Conservation (phyloP, 768 basidiomycete genomes). For the Rhizopogon vulgaris region DNA sequence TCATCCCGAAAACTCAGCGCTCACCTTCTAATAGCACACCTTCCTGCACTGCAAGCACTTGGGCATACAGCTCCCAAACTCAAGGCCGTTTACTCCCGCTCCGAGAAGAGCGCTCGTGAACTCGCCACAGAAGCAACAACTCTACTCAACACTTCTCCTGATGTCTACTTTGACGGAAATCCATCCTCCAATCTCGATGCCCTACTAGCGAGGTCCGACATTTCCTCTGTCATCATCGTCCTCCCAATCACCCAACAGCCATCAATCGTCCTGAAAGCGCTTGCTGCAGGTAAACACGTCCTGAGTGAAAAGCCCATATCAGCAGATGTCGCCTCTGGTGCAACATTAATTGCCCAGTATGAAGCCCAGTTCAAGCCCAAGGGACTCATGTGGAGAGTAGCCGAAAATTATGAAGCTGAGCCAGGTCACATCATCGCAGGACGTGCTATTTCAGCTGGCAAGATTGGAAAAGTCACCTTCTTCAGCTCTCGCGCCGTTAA, state of each 20-base stretch:
- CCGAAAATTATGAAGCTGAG: conserved; percentile 73
- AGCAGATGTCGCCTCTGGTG: conserved; percentile 57
- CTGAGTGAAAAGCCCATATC: conserved; percentile 86
- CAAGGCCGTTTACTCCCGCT: conserved; percentile 79
- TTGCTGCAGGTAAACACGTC: conserved; percentile 81
- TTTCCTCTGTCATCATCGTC: conserved; percentile 67
- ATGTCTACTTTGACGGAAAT: conserved; percentile 53
- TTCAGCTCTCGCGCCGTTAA: conserved; percentile 54
- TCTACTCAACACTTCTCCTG: conserved; percentile 34
- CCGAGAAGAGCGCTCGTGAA: conserved; percentile 50
- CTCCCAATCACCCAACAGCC: conserved; percentile 78
- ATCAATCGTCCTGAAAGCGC: conserved; percentile 51
- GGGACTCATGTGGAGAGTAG: conserved; percentile 73
- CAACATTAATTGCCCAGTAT: conserved; percentile 61
- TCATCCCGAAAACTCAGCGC: conserved; percentile 12
- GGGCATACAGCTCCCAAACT: conserved; percentile 39
- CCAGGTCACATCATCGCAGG: conserved; percentile 42
- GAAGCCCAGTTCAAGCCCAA: conserved; percentile 57
- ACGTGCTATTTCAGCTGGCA: conserved; percentile 46
- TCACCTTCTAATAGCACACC: conserved; percentile 48
- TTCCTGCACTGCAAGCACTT: conserved; percentile 64
- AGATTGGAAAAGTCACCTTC: conserved; percentile 65
- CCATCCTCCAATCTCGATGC: conserved; percentile 43
- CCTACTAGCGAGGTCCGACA: conserved; percentile 62
- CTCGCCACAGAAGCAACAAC: conserved; percentile 42